phyloP scores from a whole-genome alignment of 2,329 filamentous ascomycete species.

The Cordyceps sp. region DNA sequence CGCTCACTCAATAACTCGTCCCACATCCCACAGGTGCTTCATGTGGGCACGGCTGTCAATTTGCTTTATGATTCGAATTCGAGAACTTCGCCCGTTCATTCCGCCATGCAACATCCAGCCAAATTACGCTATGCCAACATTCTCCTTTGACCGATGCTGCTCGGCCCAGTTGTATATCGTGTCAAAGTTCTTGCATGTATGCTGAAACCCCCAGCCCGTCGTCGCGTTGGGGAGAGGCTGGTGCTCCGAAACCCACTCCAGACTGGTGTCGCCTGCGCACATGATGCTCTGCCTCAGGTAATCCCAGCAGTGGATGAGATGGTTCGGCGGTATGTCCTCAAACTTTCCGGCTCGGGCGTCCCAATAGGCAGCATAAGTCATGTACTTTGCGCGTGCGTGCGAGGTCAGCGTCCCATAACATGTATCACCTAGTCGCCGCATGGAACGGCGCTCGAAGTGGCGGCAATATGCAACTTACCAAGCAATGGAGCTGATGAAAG shows the following conservation, averaged over 20 bases:
- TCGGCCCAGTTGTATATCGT: conserved; percentile 8
- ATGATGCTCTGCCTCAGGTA: conserved; percentile 29
- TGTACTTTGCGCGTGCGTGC: conserved; percentile 4
- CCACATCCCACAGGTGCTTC: no score
- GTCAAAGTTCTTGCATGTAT: conserved; percentile 12
- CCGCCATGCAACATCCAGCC: not conserved
- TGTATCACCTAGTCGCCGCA: no score
- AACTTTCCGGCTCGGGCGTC: conserved; percentile 5
- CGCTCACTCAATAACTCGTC: no score
- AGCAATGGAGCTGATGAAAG: conserved; percentile 3
- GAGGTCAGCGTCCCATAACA: no score
- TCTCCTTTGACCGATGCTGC: conserved; percentile 2
- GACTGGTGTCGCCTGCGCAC: conserved; percentile 26
- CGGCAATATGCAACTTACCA: not conserved
- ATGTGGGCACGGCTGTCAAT: no score
- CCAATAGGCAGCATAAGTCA: conserved; percentile 3
- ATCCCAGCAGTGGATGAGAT: conserved; percentile 31
- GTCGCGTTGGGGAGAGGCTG: conserved; percentile 1
- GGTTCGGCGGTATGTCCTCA: conserved; percentile 7
- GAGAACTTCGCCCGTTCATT: no score
- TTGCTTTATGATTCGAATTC: no score
- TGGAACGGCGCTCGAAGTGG: not conserved
- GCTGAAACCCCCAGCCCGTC: conserved; percentile 6
- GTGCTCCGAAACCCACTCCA: conserved; percentile 18
- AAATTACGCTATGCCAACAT: conserved; percentile 1